Base-by-base conservation (phyloP, 1,139 yeast genomes). In the Lodderomyces metapsilosis region DNA sequence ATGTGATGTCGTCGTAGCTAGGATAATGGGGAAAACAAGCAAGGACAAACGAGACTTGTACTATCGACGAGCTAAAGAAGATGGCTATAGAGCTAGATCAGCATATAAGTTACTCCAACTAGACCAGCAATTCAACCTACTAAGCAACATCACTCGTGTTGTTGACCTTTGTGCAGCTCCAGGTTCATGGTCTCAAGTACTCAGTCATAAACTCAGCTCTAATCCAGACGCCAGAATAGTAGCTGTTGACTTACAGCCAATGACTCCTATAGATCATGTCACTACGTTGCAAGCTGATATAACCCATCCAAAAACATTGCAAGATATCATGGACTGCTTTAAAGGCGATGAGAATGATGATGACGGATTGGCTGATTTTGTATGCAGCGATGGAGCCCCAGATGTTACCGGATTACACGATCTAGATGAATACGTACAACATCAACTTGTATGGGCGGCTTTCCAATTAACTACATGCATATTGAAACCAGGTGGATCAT, bases 91-190 rank as follows among this genome's bases (percentile, higher is more conserved):
- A 52, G 98, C 98, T 2, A 72, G 98, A 36, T 88, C 97, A 0
- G 98, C 98, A 0, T 92, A 88, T 68, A 92, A 92, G 59, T 75
- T 92, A 13, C 72, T 92, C 8, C 98, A 92, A 59, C 67, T 92
- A 35, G 85, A 92, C 57, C 95, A 91, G 44, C 91, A 91, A 60
- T 92, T 92, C 59, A 83, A 84, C 50, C 73, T 92, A 10, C 85
- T 92, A 53, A 74, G 81, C 41, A 37, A 39, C 28, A 79, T 88
- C 30, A 72, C 73, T 36, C 70, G 96, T 52, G 98, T 92, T 5
- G 98, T 92, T 8, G 98, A 92, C 64, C 72, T 92, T 33, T 92
- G 98, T 73, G 98, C 98, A 15, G 98, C 98, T 4, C 98, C 98
- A 1, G 98, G 98, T 1, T 88, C 97, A 4, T 92, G 98, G 98